A percentile compares a stretch with the other conserved stretches of the same genome.
Conservation (phyloP, 192 early-diverging fungal species). For the Coemansia sp. region DNA sequence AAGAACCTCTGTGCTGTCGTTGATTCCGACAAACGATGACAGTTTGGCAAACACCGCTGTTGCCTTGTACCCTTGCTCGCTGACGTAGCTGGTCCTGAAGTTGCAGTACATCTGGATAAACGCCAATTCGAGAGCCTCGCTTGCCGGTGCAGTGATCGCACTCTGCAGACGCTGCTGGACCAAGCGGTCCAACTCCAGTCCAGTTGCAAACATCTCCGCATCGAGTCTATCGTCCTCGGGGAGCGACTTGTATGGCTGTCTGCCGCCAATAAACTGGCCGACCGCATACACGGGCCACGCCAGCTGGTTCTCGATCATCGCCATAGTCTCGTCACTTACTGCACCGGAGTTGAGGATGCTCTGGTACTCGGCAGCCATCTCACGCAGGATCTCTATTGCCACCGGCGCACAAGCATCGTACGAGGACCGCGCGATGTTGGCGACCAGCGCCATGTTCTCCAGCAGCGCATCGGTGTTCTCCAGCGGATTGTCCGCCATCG, state of each 20-base stretch:
- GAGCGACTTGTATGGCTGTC: slow-evolving; percentile 73
- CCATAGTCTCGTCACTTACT: slow-evolving; percentile 51
- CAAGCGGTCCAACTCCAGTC: slow-evolving; percentile 70
- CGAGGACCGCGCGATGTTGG: slow-evolving; percentile 65
- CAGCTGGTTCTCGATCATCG: slow-evolving; percentile 63
- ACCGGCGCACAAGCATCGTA: slow-evolving; percentile 62
- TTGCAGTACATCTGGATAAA: slow-evolving; percentile 77
- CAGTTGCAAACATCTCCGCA: slow-evolving; percentile 70
- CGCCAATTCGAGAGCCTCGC: slow-evolving; percentile 73
- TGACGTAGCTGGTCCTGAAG: slow-evolving; percentile 81
- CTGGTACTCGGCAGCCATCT: slow-evolving; percentile 64
- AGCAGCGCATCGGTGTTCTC: slow-evolving; percentile 60
- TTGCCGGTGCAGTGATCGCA: slow-evolving; percentile 51
- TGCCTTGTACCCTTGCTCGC: slow-evolving; percentile 63
- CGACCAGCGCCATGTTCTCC: slow-evolving; percentile 68
- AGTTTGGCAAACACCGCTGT: slow-evolving; percentile 69
- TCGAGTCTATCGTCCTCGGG: slow-evolving; percentile 80
- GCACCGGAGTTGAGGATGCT: slow-evolving; percentile 40
- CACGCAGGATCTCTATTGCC: slow-evolving; percentile 59
- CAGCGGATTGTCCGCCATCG: slow-evolving; percentile 42
- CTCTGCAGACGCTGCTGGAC: slow-evolving; percentile 61
- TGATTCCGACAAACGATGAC: slow-evolving; percentile 66
- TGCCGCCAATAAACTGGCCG: slow-evolving; percentile 66
- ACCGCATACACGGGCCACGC: slow-evolving; percentile 82
- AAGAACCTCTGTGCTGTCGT: slow-evolving; percentile 55